These are phyloP conservation scores for Coleophoma crateriformis DNA, from an alignment of 2,329 filamentous ascomycete genomes.

Conservation along the genomic window DNA sequence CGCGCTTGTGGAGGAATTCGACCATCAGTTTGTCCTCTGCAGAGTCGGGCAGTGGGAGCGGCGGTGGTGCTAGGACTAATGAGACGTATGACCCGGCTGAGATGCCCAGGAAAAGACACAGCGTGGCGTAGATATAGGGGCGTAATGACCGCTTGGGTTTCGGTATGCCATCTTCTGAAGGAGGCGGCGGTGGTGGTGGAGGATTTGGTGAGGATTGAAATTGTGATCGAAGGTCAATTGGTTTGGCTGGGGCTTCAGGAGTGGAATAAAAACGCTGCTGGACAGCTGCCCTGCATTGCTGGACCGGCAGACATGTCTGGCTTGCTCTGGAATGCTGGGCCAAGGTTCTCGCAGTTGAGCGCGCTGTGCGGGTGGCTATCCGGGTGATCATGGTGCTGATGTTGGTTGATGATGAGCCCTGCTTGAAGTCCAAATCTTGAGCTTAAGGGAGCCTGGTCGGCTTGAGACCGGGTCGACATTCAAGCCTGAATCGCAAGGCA, in stretches of 20 bases:
- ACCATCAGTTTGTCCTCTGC: slow-evolving; percentile 35
- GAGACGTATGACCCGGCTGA: slow-evolving; percentile 31
- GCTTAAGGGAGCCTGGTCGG: not conserved
- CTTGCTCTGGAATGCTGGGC: no score
- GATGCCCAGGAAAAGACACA: slow-evolving; percentile 37
- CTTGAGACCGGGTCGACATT: not conserved
- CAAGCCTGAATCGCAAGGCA: not conserved
- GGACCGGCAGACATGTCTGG: not conserved
- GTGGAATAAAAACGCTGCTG: not conserved
- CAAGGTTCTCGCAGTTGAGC: not conserved
- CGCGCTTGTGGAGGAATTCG: slow-evolving; percentile 34
- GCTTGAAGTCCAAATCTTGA: not conserved
- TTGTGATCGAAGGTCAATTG: not conserved
- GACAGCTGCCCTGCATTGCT: not conserved
- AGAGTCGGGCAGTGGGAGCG: slow-evolving; percentile 32
- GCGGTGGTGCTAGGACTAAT: slow-evolving; percentile 37
- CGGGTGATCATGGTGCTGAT: not conserved
- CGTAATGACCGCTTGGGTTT: slow-evolving; percentile 20
- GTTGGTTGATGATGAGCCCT: not conserved
- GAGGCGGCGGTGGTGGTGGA: not conserved
- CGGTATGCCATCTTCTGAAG: not conserved
- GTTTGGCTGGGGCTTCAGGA: not conserved
- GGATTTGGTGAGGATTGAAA: not conserved
- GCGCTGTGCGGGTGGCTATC: not conserved
- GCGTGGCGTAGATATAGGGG: slow-evolving; percentile 23